Evolutionary conservation across 2,329 filamentous ascomycete species (phyloP).

Genomic region (Calonectria pteridis): DNA sequence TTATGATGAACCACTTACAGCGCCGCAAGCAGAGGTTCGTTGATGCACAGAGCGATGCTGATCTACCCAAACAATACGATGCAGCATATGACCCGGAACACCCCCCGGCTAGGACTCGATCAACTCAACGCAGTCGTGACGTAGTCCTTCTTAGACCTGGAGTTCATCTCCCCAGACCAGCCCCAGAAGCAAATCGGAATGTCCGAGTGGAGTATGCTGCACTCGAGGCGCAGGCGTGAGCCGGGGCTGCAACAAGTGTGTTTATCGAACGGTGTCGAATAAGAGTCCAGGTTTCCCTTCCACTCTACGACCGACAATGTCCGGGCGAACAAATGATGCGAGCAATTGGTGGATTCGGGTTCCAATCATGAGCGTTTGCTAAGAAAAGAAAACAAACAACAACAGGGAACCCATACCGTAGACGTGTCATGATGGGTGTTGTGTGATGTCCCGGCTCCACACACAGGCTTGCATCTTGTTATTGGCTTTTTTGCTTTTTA

Average conservation of each 20-base stretch:
- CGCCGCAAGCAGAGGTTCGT: no score
- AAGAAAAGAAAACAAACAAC: neutral
- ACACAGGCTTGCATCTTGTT: slow-evolving; percentile 5
- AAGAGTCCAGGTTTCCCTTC: neutral
- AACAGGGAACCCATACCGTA: slow-evolving; percentile 3
- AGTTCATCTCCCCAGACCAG: neutral
- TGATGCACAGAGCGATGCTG: neutral
- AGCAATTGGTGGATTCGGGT: neutral
- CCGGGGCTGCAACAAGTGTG: neutral
- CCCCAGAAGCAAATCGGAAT: neutral
- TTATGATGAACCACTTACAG: neutral
- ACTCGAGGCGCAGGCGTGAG: slow-evolving; percentile 6
- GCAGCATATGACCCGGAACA: neutral
- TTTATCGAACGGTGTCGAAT: neutral
- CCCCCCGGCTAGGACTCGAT: neutral
- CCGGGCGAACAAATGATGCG: slow-evolving; percentile 1
- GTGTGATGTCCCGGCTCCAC: slow-evolving; percentile 1
- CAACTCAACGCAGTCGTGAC: neutral
- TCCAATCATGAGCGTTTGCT: neutral
- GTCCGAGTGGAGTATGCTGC: neutral
- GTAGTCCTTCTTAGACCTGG: neutral
- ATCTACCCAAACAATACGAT: neutral
- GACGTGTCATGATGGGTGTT: neutral
- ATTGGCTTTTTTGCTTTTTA: neutral
- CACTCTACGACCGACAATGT: neutral